These are phyloP conservation scores for Platismatia glauca DNA, from an alignment of 495 filamentous ascomycete species.

Conservation along the genomic window DNA sequence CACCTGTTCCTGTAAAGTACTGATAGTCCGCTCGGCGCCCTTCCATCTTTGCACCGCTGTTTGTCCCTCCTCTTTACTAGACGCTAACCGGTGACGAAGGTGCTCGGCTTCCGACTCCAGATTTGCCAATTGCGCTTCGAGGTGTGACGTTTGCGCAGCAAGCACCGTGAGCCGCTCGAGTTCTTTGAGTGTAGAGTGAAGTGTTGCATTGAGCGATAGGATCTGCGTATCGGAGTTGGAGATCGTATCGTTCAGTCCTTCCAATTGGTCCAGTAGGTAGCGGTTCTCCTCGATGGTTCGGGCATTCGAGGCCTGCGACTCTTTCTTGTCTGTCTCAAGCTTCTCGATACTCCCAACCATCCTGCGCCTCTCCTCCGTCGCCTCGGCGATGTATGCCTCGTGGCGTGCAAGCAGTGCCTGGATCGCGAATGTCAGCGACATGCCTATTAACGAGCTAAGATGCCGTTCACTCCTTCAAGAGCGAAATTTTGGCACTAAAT, in stretches of 20 bases:
- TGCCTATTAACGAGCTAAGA: not conserved
- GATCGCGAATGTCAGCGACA: conserved; percentile 60
- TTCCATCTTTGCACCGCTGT: conserved; percentile 74
- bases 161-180: conserved; percentile 62
- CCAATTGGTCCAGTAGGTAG: conserved; percentile 67
- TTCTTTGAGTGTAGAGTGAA: conserved; percentile 69
- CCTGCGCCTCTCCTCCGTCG: conserved; percentile 67
- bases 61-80: conserved; percentile 60
- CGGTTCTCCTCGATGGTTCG: conserved; percentile 72
- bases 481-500: not conserved
- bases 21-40: conserved; percentile 65
- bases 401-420: conserved; percentile 88
- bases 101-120: conserved; percentile 73
- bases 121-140: conserved; percentile 67
- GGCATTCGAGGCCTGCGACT: conserved; percentile 65
- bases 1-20: conserved; percentile 71
- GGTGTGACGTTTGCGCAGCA: conserved; percentile 60
- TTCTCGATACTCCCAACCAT: conserved; percentile 61
- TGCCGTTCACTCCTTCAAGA: not conserved
- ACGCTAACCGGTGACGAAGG: conserved; percentile 55
- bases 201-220: conserved; percentile 56
- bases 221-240: conserved; percentile 67
- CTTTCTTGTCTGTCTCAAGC: conserved; percentile 67
- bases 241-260: conserved; percentile 65
- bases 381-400: conserved; percentile 85